Evolutionary conservation across 257 asterid species (phyloP), one percentile per base, ranked within the genome.

Genomic region (Anisodus tanguticus): DNA sequence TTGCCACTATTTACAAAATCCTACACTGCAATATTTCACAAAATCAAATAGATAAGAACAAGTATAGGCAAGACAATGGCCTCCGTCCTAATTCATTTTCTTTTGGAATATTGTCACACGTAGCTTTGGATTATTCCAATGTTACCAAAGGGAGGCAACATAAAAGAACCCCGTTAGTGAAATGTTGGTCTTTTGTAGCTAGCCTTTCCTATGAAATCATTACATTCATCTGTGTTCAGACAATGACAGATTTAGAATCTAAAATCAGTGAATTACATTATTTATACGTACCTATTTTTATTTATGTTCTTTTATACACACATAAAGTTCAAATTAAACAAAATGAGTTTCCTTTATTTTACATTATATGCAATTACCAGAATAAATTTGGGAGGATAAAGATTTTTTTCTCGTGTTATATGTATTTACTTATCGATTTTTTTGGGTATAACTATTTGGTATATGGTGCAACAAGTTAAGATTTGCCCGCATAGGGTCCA

Each of bases 31-130:
- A 31, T 31, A 31, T 31, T 31, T 31, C 35, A 31, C 35, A 31
- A 31, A 82, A 49, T 66, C 64, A 82, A 82, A 68, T 47, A 31
- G 85, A 67, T 67, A 68, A 82, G 54, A 67, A 82, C 85, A 68
- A 82, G 53, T 10, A 31, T 16, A 82, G 69, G 85, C 57, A 68
- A 68, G 68, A 82, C 85, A 82, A 67, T 68, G 80, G 67, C 80
- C 55, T 51, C 85, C 66, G 67, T 82, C 85, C 54, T 82, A 37
- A 82, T 51, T 82, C 78, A 57, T 67, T 67, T 67, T 82, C 78
- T 82, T 22, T 51, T 47, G 59, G 59, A 47, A 47, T 37, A 31
- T 31, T 31, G 7, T 8, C 31, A 51, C 22, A 22, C 12, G 51
- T 3, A 11, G 9, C 19, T 76, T 68, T 76, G 81, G 47, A 76